Base-by-base conservation (phyloP, 192 early-diverging fungal genomes). In the Coemansia sp. region DNA sequence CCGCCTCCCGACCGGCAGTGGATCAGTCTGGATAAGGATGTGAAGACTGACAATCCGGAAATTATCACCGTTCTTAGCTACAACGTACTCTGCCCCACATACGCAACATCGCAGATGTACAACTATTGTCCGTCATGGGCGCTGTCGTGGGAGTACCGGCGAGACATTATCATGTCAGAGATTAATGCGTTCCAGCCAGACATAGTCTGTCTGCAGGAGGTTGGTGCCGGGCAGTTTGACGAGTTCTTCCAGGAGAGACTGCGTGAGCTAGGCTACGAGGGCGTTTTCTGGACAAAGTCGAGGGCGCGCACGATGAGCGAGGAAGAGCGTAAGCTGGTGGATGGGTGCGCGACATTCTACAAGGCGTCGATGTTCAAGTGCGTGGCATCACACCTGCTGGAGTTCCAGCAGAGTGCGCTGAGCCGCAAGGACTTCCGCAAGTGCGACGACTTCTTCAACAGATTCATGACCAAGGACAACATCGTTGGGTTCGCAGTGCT, bases 381-480 rank as follows among this genome's bases (percentile, higher is more conserved):
- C 41, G 67, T 94, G 32, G 92, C 96, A n/a, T 89, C 94, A 71
- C 90, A 94, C 48, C 69, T 92, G 56, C 85, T 99, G 22, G 97
- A 99, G 82, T 99, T 95, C 85, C 94, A 97, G 77, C 95, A 96
- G 73, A 86, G 91, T 62, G 95, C 93, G 11, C 87, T 97, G 77
- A 87, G 89, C 61, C 80, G 92, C 68, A 88, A 91, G 32, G 95
- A 97, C 69, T 91, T 97, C 48, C 91, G 92, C 48, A 90, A 94
- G 74, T 90, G 89, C 42, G 95, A 94, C 39, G 97, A 98, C 74
- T 90, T 97, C 46, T 95, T 95, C 76, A 97, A 99, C 75, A 91
- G 97, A 32, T 94, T 99, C 16, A 96, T 96, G 92, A 90, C 94
- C 57, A 96, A 96, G 80, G 97, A 99, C 82, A 95, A 99, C 69